Conservation (phyloP, 176 grass and related monocot species). For the Chloris gayana region DNA sequence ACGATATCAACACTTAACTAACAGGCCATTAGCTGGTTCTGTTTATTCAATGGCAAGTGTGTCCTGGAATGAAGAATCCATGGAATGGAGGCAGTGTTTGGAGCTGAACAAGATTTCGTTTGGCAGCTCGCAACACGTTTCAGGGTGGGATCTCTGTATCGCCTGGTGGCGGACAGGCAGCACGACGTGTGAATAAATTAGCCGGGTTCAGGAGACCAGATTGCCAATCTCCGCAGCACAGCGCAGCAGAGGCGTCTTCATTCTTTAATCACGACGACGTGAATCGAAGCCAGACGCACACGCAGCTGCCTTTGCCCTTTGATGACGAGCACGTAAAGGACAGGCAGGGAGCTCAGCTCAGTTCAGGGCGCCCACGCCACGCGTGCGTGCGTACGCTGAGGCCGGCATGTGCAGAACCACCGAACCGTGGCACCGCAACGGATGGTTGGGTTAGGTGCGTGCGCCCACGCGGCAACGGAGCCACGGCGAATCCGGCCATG, state of each 20-base stretch:
- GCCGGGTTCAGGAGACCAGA: neutral
- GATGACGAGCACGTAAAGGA: neutral
- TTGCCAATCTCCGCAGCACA: neutral
- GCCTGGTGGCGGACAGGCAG: too few species aligned
- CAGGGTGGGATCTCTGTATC: too few species aligned
- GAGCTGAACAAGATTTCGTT: neutral
- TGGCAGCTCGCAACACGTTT: neutral
- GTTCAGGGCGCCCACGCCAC: too few species aligned
- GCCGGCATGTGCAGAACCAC: too few species aligned
- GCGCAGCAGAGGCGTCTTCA: neutral
- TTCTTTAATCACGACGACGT: neutral
- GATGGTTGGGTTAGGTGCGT: neutral
- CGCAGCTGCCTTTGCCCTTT: neutral
- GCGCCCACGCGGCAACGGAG: neutral
- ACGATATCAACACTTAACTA: neutral
- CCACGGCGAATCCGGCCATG: constrained; percentile 6
- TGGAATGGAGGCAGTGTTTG: neutral
- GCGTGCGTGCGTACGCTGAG: too few species aligned
- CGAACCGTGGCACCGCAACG: too few species aligned
- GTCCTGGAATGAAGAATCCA: too few species aligned
- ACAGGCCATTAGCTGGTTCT: neutral
- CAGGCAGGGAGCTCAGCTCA: neutral
- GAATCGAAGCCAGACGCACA: neutral
- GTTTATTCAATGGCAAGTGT: neutral
- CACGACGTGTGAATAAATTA: neutral